phyloP scores from a whole-genome alignment of 2,329 filamentous ascomycete species.

The Lizonia empirigonia region DNA sequence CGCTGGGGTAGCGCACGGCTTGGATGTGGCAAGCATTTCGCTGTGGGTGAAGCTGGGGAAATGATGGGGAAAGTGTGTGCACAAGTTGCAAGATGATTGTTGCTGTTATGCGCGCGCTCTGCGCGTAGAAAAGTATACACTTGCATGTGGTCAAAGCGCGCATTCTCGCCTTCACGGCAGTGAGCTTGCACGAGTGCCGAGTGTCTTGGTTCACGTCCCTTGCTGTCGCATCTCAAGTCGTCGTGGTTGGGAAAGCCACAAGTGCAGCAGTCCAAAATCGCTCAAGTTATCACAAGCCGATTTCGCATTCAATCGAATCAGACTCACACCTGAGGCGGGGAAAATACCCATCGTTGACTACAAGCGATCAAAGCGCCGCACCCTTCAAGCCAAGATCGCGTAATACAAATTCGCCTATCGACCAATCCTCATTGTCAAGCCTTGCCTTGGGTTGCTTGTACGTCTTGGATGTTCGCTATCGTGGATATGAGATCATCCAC shows the following conservation, averaged over 20 bases:
- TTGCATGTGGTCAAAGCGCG: background rate
- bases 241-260: conserved; percentile 15
- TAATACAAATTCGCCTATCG: conserved; percentile 4
- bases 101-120: background rate
- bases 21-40: background rate
- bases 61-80: background rate
- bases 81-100: background rate
- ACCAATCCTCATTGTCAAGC: conserved; percentile 10
- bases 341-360: conserved; percentile 2
- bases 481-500: conserved; percentile 2
- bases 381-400: conserved; percentile 1
- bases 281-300: conserved; percentile 6
- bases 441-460: conserved; percentile 12
- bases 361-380: conserved; percentile 6
- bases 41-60: background rate
- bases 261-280: conserved; percentile 1
- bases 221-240: conserved; percentile 4
- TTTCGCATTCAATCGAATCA: conserved; percentile 3
- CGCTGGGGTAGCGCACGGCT: background rate
- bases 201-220: background rate
- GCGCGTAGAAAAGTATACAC: background rate
- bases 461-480: conserved; percentile 8
- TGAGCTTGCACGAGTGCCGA: background rate
- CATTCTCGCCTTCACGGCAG: conserved; percentile 1
- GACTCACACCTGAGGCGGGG: conserved; percentile 4